A percentile compares a stretch with the other conserved stretches of the same genome.
phyloP scores from a whole-genome alignment of 257 asterid genomes.

The Scutellaria baicalensis region DNA sequence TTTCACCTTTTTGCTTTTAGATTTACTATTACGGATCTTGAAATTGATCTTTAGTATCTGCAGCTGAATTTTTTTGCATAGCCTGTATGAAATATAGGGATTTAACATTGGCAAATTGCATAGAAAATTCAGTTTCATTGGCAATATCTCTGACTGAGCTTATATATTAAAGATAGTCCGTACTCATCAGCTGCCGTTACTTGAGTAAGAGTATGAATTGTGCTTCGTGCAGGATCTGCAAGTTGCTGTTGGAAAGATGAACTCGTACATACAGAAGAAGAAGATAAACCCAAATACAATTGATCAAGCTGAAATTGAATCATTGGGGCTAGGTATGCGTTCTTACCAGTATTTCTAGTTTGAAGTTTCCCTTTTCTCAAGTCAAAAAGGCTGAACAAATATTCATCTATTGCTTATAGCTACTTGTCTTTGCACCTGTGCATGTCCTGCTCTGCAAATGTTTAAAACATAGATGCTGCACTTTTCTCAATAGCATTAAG shows the following conservation, averaged over 20 bases:
- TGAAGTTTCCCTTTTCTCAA: not conserved
- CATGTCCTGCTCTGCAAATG: not conserved
- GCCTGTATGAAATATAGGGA: not conserved
- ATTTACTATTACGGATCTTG: not conserved
- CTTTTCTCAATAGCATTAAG: not conserved
- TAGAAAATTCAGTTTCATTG: not conserved
- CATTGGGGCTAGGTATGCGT: constrained; percentile 54
- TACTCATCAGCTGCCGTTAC: too few species aligned
- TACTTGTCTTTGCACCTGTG: not conserved
- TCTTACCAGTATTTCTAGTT: not conserved
- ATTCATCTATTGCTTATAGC: not conserved
- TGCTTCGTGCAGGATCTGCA: constrained; percentile 53
- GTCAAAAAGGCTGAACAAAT: not conserved
- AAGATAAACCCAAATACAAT: constrained; percentile 27
- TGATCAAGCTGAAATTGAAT: constrained; percentile 60
- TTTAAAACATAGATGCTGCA: not conserved
- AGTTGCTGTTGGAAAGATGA: constrained; percentile 62
- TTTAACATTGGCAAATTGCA: not conserved
- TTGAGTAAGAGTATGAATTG: not conserved
- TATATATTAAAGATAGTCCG: not conserved
- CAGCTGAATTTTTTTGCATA: not conserved
- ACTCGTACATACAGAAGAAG: constrained; percentile 41
- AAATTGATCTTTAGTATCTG: not conserved
- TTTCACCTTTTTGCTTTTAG: not conserved
- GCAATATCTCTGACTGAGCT: not conserved